Base-by-base conservation (phyloP, 805 yeast genomes). In the Lipomyces oligophaga region DNA sequence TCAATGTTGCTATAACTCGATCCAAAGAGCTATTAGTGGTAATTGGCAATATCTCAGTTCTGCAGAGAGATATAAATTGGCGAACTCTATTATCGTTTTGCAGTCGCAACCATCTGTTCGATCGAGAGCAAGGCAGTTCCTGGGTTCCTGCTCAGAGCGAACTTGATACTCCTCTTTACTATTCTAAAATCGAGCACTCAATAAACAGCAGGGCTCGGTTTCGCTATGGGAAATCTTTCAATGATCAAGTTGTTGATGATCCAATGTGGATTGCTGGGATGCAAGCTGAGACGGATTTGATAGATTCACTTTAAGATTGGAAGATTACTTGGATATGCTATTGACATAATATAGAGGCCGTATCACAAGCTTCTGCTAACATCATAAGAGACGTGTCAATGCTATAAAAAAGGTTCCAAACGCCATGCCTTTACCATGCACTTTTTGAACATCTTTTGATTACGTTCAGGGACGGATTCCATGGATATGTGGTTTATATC, bases 1-100 rank as follows among this genome's bases (percentile, higher is more conserved):
- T 72, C 46, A 73, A 72, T 54, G 75, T 72, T 34, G 76, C 75
- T 0, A 61, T 73, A 28, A 73, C 76, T 1, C 65, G 77, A 55
- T 73, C 75, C 7, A 65, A 62, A 46, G 69, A 65, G 40, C 74
- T 75, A 2, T 55, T 73, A 47, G 59, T 72, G 7, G 61, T 75
- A 1, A 63, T 75, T 43, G 78, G 78, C 8, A 72, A 73, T 53
- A 69, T 74, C 3, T 47, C 34, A 10, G 31, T 50, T 1, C 45
- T 60, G 22, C 47, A 43, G 19, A 32, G 40, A 20, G 56, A 52
- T 25, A 34, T 26, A 6, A 52, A 52, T 30, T 52, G 56, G 56
- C 46, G 56, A 2, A 44, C 54, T 6, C 15, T 52, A 6, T 15
- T 47, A 34, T 41, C 44, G 4, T 52, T 21, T 24, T 52, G 55